A percentile compares a stretch with the other conserved stretches of the same genome.
phyloP scores from a whole-genome alignment of 148 eudicot genomes.

The Pharnaceum exiguum region DNA sequence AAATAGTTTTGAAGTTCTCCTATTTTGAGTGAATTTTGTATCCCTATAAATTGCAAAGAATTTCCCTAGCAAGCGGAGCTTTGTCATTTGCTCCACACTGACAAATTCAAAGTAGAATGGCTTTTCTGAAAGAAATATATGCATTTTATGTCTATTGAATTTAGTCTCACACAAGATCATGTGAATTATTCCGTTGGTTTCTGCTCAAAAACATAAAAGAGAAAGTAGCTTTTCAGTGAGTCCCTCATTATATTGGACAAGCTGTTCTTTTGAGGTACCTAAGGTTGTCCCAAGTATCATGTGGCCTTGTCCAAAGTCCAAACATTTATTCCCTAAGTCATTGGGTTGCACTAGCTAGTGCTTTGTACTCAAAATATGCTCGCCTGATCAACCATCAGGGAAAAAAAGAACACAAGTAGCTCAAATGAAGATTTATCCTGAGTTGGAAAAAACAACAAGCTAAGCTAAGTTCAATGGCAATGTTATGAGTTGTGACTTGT shows the following conservation, averaged over 20 bases:
- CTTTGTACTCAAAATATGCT: no score
- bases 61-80: background rate
- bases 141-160: background rate
- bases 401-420: no score
- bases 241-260: background rate
- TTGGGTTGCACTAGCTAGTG: no score
- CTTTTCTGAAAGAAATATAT: background rate
- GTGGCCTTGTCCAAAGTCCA: slow-evolving; percentile 5
- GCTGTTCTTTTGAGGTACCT: slow-evolving; percentile 7
- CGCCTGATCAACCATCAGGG: no score
- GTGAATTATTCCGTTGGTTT: background rate
- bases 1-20: background rate
- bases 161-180: background rate
- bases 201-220: background rate
- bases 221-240: background rate
- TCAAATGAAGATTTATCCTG: no score
- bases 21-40: slow-evolving; percentile 1
- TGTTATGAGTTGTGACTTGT: no score
- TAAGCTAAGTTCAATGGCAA: no score
- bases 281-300: slow-evolving; percentile 1
- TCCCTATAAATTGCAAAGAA: slow-evolving; percentile 10
- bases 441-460: no score
- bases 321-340: background rate
- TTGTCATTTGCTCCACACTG: background rate
- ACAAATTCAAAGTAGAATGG: background rate